Evolutionary conservation across 108 stramenopile species (phyloP).

Genomic region (Stephanodiscus triporus): DNA sequence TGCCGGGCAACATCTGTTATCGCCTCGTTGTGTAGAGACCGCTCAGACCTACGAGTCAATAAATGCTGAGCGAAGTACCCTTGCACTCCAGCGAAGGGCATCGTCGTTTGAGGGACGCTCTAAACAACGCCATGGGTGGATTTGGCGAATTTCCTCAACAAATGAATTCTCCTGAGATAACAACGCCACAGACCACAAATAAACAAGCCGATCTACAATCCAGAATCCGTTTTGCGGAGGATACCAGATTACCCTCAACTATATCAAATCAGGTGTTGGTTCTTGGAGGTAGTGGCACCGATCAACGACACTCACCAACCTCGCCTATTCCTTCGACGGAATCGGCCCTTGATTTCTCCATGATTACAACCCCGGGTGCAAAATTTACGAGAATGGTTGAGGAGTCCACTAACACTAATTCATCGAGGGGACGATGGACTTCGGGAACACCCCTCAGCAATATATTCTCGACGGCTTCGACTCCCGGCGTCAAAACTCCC

Average conservation of each 20-base stretch:
- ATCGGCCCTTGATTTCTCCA: conserved; percentile 40
- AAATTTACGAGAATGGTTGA: conserved; percentile 10
- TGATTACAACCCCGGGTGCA: conserved; percentile 47
- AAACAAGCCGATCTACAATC: conserved; percentile 13
- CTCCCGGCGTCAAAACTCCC: conserved; percentile 36
- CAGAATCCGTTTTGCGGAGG: conserved; percentile 37
- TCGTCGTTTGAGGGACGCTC: not conserved
- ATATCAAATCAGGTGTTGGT: conserved; percentile 26
- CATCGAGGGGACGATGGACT: conserved; percentile 23
- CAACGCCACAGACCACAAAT: conserved; percentile 10
- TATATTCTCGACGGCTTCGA: conserved; percentile 38
- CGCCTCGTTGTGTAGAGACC: too few relatives aligned
- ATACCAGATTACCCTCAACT: conserved; percentile 13
- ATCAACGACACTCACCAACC: conserved; percentile 3
- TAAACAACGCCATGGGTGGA: not conserved
- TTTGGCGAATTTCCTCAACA: conserved; percentile 41
- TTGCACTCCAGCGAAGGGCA: too few relatives aligned
- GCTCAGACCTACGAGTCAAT: too few relatives aligned
- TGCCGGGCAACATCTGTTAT: too few relatives aligned
- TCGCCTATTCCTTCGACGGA: conserved; percentile 1
- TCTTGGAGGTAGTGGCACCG: conserved; percentile 14
- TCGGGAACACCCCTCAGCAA: conserved; percentile 43
- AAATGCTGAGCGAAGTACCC: too few relatives aligned
- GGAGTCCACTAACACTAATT: not conserved
- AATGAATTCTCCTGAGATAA: conserved; percentile 17